Conservation (phyloP, 2,329 filamentous ascomycete species). For the Camillea tinctor region DNA sequence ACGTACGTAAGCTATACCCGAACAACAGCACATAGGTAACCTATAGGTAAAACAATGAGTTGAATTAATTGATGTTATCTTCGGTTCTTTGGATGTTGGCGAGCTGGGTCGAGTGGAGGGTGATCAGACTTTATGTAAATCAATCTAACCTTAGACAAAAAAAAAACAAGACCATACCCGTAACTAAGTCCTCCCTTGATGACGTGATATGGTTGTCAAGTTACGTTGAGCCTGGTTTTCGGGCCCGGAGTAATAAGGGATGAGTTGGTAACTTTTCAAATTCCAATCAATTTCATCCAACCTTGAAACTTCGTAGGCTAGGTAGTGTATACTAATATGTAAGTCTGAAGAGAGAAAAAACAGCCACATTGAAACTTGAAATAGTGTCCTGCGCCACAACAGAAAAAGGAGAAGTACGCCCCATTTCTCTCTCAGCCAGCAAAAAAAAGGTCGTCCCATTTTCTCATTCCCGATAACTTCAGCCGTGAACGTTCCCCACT, state of each 20-base stretch:
- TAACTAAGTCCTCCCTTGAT: not conserved
- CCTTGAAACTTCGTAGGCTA: too few relatives aligned
- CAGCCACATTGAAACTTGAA: not conserved
- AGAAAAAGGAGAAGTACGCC: not conserved
- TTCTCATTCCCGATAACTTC: conserved; percentile 29
- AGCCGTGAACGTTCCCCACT: conserved; percentile 28
- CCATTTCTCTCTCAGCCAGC: not conserved
- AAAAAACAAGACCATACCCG: not conserved
- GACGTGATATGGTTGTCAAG: not conserved
- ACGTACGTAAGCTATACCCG: too few relatives aligned
- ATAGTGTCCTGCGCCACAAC: not conserved
- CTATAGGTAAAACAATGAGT: too few relatives aligned
- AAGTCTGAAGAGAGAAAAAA: not conserved
- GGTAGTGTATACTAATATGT: too few relatives aligned
- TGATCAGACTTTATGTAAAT: too few relatives aligned
- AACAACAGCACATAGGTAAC: too few relatives aligned
- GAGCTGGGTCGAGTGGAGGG: too few relatives aligned
- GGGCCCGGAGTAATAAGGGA: not conserved
- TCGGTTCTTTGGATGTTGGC: too few relatives aligned
- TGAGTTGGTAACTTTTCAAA: too few relatives aligned
- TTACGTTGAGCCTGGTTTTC: not conserved
- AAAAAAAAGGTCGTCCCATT: not conserved
- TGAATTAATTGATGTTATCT: too few relatives aligned
- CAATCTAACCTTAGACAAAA: too few relatives aligned
- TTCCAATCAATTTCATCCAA: too few relatives aligned